These are phyloP conservation scores for Mycena crocata DNA, from an alignment of 768 basidiomycete species.

Conservation along the genomic window DNA sequence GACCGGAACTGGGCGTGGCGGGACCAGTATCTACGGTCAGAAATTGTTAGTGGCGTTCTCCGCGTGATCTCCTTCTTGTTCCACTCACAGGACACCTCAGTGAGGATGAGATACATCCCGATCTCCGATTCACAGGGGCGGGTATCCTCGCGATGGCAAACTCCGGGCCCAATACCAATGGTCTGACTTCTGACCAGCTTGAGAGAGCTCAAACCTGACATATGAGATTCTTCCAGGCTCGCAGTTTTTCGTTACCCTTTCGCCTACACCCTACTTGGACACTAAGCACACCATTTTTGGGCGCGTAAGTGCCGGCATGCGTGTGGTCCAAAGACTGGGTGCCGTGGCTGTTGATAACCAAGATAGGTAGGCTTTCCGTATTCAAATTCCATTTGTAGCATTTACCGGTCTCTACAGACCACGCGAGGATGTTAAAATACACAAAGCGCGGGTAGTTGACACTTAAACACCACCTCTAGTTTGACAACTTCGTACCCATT, in stretches of 20 bases:
- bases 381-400: constrained; percentile 12
- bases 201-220: background rate
- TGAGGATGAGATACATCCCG: constrained; percentile 91
- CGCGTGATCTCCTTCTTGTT: constrained; percentile 1
- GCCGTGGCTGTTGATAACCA: constrained; percentile 91
- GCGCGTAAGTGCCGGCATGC: constrained; percentile 90
- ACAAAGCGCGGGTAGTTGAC: constrained; percentile 70
- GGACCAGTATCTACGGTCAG: constrained; percentile 89
- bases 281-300: constrained; percentile 93
- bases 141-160: constrained; percentile 98
- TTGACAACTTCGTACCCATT: no score
- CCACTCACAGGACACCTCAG: constrained; percentile 49
- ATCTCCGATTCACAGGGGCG: constrained; percentile 93
- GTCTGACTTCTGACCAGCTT: constrained; percentile 46
- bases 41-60: constrained; percentile 73
- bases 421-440: constrained; percentile 88
- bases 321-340: constrained; percentile 91
- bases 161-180: constrained; percentile 93
- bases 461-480: no score
- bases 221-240: constrained; percentile 70
- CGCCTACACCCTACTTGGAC: constrained; percentile 86
- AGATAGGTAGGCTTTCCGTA: constrained; percentile 70
- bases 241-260: constrained; percentile 93
- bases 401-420: constrained; percentile 51
- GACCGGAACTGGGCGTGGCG: constrained; percentile 94